Conservation (phyloP, 768 basidiomycete genomes). For the Auriscalpium microsporum region DNA sequence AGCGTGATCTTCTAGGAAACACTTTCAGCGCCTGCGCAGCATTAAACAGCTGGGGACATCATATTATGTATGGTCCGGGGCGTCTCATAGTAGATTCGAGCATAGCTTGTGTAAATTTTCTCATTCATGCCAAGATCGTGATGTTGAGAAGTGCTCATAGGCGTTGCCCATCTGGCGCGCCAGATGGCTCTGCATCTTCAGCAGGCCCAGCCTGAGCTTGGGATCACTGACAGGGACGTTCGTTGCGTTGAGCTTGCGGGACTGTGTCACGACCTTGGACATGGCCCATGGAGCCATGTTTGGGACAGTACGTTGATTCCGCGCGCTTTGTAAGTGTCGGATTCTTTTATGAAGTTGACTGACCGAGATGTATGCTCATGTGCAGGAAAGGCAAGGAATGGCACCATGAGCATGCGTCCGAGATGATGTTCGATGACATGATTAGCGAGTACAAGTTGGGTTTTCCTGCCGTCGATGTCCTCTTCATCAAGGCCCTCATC, state of each 20-base stretch:
- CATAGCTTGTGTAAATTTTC: slow-evolving; percentile 59
- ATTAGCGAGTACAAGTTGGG: slow-evolving; percentile 46
- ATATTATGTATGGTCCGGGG: slow-evolving; percentile 69
- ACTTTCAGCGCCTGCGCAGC: slow-evolving; percentile 69
- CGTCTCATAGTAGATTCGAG: slow-evolving; percentile 76
- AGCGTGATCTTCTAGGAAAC: slow-evolving; percentile 33
- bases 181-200: slow-evolving; percentile 51
- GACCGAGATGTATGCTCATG: not conserved
- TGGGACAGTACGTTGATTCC: slow-evolving; percentile 76
- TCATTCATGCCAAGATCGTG: not conserved
- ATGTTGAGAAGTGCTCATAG: slow-evolving; percentile 29
- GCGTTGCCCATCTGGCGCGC: slow-evolving; percentile 67
- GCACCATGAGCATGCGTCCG: slow-evolving; percentile 73
- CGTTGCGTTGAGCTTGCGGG: slow-evolving; percentile 75
- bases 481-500: slow-evolving; percentile 73
- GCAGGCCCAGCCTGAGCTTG: slow-evolving; percentile 48
- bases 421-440: slow-evolving; percentile 74
- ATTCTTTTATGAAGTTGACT: too few species aligned
- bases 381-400: slow-evolving; percentile 43
- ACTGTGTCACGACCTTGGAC: slow-evolving; percentile 78
- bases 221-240: slow-evolving; percentile 63
- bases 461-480: slow-evolving; percentile 39
- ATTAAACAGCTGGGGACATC: slow-evolving; percentile 79
- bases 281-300: slow-evolving; percentile 82
- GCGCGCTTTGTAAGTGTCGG: slow-evolving; percentile 41